Base-by-base conservation (phyloP, 1,284 basidiomycete genomes). In the Trichosporon inkin region DNA sequence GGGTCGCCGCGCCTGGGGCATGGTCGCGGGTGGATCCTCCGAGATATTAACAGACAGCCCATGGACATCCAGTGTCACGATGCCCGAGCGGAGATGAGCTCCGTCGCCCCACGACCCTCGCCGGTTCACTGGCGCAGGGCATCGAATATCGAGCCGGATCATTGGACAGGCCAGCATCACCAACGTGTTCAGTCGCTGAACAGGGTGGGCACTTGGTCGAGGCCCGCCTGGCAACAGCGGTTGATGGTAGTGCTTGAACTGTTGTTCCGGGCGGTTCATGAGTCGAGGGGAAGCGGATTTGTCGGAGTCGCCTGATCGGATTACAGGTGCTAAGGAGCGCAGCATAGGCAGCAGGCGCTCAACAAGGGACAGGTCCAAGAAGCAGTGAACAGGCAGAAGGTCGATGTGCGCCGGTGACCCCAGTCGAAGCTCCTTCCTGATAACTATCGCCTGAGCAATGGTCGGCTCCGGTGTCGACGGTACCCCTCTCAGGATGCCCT, bases 371-470 rank as follows among this genome's bases (percentile, higher is more conserved):
- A 90, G 78, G 71, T 93, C 90, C 34, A 89, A 58, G 70, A 90
- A 90, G 13, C 88, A 47, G 68, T 91, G 90, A 6, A 91, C 67
- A 1, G 89, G 86, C 1, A 80, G 78, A 6, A 88, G 59, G 17
- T 78, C 51, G 5, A 72, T 36, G 1, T 41, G 16, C 1, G 67
- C 68, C 6, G 71, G 71, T 70, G 57, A 13, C 32, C 44, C 44
- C 10, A 22, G 44, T 24, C 44, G 24, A 11, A 68, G 19, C 11
- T 67, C 62, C 56, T 68, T 64, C 54, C 54, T 53, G 19, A 70
- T 53, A 5, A 36, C 53, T 1, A 74, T 38, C 1, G 69, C 72
- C 5, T 69, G 66, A 35, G 53, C 57, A 19, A 63, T 51, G 17
- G 58, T 56, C 10, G 51, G 56, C 16, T 65, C 58, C 6, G 52